Evolutionary conservation across 805 yeast genomes (phyloP), one percentile per base, ranked within the genome.

Genomic region (Barnettozyma vustinii): DNA sequence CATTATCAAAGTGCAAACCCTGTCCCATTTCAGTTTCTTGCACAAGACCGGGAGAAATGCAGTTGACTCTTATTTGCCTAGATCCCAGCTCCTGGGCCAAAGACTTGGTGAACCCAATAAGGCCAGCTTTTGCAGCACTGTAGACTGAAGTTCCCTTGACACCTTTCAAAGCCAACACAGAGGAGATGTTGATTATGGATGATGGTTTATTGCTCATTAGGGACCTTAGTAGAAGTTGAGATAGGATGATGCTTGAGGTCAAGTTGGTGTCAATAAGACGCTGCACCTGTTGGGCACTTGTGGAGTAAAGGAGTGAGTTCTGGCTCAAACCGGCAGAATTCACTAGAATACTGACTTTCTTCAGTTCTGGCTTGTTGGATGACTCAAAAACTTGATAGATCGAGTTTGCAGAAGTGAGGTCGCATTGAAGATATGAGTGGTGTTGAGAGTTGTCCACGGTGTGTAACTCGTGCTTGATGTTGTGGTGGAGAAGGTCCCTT

Each of bases 81-180:
- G 79, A 64, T 13, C 73, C 74, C 51, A 84, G 59, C 55, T 88
- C 96, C 1, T 63, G 56, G 0, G 91, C 84, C 32, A 86, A 60
- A 0, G 83, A 63, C 41, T 70, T 65, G 0, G 89, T 76, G 56
- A 87, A 80, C 3, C 84, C 84, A 43, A 76, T 65, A 3, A 88
- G 58, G 0, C 89, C 96, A 0, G 84, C 81, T 59, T 88, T 88
- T 46, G 84, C 70, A 0, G 90, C 86, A 0, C 84, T 68, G 56
- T 88, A 88, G 0, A 82, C 82, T 0, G 80, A 53, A 0, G 89
- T 74, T 1, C 95, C 95, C 3, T 76, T 73, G 5, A 55, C 44
- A 1, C 73, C 76, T 0, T 72, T 67, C 3, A 68, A 41, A 0
- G 84, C 79, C 20, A 88, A 66, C 8, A 84, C 73, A 0, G 95